Conservation (phyloP, 306 rosid genomes). For the Cucurbita pepo region DNA sequence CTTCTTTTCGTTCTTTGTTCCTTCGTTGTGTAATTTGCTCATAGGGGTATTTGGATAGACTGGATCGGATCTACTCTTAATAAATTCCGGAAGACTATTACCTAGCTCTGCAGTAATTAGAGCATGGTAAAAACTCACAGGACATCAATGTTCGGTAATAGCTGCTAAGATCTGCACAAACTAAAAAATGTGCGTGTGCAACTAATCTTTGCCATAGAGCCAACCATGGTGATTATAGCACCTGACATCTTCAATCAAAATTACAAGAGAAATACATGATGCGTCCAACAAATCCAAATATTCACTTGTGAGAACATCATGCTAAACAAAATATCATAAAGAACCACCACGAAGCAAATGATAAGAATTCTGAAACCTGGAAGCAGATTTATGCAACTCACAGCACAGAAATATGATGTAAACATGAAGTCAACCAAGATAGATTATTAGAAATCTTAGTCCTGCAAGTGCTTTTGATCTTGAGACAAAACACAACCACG, state of each 20-base stretch:
- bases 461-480: conserved; percentile 8
- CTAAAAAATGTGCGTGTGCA: not conserved
- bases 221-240: not conserved
- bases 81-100: not conserved
- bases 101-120: not conserved
- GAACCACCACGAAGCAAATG: not conserved
- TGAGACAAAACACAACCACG: conserved; percentile 37
- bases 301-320: not conserved
- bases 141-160: not conserved
- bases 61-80: not conserved
- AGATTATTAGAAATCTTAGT: not conserved
- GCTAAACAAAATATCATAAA: not conserved
- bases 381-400: not conserved
- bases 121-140: not conserved
- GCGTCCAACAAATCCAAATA: not conserved
- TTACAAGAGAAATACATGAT: not conserved
- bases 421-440: not conserved
- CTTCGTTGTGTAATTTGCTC: not conserved
- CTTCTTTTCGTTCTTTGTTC: not conserved
- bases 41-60: not conserved
- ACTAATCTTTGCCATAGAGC: not conserved
- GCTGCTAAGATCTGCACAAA: not conserved
- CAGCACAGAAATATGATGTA: not conserved
- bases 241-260: not conserved
- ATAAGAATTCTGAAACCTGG: not conserved